phyloP scores from a whole-genome alignment of 441 rosid genomes.

The Theobroma grandiflorum region DNA sequence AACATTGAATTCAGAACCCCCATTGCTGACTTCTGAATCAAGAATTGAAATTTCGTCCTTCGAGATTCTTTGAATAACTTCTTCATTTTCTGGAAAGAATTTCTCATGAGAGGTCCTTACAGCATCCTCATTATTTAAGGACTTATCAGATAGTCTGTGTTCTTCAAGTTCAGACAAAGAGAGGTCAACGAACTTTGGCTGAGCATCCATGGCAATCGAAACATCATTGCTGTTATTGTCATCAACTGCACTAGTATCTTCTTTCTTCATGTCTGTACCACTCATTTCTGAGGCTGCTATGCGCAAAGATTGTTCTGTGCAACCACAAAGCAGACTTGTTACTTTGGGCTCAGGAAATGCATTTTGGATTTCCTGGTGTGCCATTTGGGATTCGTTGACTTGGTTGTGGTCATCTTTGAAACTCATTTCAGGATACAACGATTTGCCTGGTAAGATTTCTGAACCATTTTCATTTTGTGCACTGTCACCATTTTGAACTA shows the following conservation, averaged over 20 bases:
- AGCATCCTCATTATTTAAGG: constrained; percentile 30
- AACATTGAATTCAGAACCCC: constrained; percentile 26
- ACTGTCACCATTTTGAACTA: constrained; percentile 21
- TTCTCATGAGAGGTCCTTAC: constrained; percentile 28
- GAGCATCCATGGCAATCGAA: constrained; percentile 25
- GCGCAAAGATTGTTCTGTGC: background rate
- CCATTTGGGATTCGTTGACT: constrained; percentile 12
- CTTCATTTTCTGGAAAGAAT: background rate
- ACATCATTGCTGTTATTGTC: constrained; percentile 18
- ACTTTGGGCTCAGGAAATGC: constrained; percentile 24
- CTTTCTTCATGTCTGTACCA: constrained; percentile 31
- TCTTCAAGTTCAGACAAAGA: constrained; percentile 18
- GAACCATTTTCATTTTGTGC: constrained; percentile 22
- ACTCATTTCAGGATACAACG: constrained; percentile 27
- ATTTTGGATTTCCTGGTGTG: constrained; percentile 25
- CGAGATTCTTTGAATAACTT: constrained; percentile 22
- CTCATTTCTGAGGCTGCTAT: constrained; percentile 25
- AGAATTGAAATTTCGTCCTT: constrained; percentile 25
- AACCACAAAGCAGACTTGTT: constrained; percentile 25
- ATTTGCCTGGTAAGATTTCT: constrained; percentile 22
- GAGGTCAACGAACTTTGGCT: constrained; percentile 9
- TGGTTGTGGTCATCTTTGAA: constrained; percentile 30
- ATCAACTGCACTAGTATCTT: constrained; percentile 23
- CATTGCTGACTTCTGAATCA: constrained; percentile 28
- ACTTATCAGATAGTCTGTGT: constrained; percentile 21